A percentile compares a stretch with the other conserved stretches of the same genome.
These are phyloP conservation scores for Blastobotrys americana DNA, from an alignment of 805 yeast genomes.

Conservation along the genomic window DNA sequence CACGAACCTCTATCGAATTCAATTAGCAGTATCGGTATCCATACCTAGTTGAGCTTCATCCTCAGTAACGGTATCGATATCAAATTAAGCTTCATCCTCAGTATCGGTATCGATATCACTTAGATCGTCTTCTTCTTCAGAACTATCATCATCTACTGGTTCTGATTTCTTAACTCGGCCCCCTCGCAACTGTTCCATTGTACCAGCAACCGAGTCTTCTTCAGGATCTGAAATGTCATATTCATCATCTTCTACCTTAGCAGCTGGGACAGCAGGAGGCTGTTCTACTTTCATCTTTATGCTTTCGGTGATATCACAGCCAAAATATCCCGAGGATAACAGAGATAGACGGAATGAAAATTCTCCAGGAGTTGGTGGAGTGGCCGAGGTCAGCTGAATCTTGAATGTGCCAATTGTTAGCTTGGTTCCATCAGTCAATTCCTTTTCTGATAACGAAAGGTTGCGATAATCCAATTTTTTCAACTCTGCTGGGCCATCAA, in stretches of 20 bases:
- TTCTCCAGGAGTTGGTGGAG: conserved; percentile 65
- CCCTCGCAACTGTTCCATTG: conserved; percentile 63
- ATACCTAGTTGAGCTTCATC: no score
- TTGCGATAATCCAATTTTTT: conserved; percentile 49
- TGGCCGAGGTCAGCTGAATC: conserved; percentile 62
- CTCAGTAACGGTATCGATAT: no score
- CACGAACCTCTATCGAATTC: no score
- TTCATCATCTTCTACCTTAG: conserved; percentile 34
- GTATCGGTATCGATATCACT: conserved; percentile 59
- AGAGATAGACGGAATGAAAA: conserved; percentile 63
- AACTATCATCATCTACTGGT: conserved; percentile 26
- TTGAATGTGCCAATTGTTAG: conserved; percentile 62
- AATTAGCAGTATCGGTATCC: no score
- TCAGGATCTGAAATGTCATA: conserved; percentile 64
- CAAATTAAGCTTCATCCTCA: conserved; percentile 51
- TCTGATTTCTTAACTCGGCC: conserved; percentile 41
- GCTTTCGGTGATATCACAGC: conserved; percentile 69
- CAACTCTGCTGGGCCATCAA: conserved; percentile 56
- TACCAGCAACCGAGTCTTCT: conserved; percentile 70
- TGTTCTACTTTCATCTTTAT: conserved; percentile 62
- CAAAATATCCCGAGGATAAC: conserved; percentile 72
- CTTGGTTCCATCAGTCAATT: conserved; percentile 35
- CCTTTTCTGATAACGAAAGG: conserved; percentile 45
- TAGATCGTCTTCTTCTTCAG: conserved; percentile 37
- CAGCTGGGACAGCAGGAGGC: conserved; percentile 35